Percentiles rank a stretch among this genome's conserved stretches.
Conservation (phyloP, 1,284 basidiomycete species). For the Cutaneotrichosporon sp. region DNA sequence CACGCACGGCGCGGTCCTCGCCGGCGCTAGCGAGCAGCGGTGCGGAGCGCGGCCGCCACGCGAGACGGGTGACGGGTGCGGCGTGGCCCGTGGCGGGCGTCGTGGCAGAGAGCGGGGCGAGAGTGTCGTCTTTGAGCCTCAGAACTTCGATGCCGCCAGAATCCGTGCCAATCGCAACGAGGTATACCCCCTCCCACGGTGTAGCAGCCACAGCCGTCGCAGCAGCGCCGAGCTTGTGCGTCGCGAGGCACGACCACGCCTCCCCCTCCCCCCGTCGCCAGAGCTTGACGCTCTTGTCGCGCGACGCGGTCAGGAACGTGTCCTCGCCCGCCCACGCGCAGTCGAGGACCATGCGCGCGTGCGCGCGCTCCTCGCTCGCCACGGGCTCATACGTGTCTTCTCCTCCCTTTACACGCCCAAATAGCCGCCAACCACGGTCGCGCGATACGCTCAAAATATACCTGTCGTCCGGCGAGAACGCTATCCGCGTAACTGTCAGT, state of each 20-base stretch:
- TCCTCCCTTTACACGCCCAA: constrained; percentile 44
- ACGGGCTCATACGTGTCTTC: constrained; percentile 55
- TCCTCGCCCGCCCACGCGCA: constrained; percentile 68
- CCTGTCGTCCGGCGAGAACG: constrained; percentile 77
- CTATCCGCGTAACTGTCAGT: constrained; percentile 82
- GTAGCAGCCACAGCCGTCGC: constrained; percentile 45
- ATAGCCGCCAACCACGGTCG: constrained; percentile 91
- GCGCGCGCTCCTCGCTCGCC: constrained; percentile 68
- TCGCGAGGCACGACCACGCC: constrained; percentile 7
- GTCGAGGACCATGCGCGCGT: constrained; percentile 93
- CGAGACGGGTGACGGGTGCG: constrained; percentile 43
- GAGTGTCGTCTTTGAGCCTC: constrained; percentile 9
- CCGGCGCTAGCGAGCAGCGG: constrained; percentile 46
- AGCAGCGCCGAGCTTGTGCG: constrained; percentile 44
- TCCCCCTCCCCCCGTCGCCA: constrained; percentile 3
- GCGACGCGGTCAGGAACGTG: constrained; percentile 85
- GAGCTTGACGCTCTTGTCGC: constrained; percentile 79
- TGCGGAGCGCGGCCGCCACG: constrained; percentile 27
- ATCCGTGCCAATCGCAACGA: constrained; percentile 49
- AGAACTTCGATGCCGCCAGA: constrained; percentile 41
- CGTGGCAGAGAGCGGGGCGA: constrained; percentile 14
- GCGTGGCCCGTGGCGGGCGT: constrained; percentile 38
- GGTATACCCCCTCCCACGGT: constrained; percentile 7
- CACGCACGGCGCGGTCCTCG: constrained; percentile 48
- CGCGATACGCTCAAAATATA: constrained; percentile 78